These are phyloP conservation scores for Aspergillus thermomutatus DNA, from an alignment of 2,329 filamentous ascomycete species.

Conservation along the genomic window DNA sequence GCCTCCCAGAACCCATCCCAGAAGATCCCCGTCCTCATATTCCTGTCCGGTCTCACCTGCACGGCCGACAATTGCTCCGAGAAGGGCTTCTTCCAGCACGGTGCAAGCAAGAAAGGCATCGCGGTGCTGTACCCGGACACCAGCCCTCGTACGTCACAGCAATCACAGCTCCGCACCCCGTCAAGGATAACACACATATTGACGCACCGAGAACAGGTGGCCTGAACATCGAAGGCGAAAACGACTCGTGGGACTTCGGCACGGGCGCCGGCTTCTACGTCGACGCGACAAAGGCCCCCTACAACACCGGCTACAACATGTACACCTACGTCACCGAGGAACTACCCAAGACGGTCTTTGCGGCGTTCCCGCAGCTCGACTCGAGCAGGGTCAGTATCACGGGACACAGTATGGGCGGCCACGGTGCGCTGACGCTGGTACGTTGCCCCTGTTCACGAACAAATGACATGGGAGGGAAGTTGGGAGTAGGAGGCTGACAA, in stretches of 20 bases:
- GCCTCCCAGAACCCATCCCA: conserved; percentile 51
- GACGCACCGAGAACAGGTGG: conserved; percentile 53
- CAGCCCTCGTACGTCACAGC: conserved; percentile 64
- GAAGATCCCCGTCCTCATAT: conserved; percentile 83
- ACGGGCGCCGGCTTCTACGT: conserved; percentile 92
- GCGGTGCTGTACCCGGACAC: conserved; percentile 96
- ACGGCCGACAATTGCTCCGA: conserved; percentile 76
- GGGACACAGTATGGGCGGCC: conserved; percentile 96
- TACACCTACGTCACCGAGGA: conserved; percentile 88
- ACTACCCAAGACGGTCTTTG: conserved; percentile 74
- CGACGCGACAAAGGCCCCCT: conserved; percentile 75
- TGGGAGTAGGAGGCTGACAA: neutral
- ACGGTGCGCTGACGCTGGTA: conserved; percentile 85
- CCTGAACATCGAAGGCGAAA: conserved; percentile 74
- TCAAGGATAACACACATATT: neutral
- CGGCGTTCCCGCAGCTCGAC: conserved; percentile 70
- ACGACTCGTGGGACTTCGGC: conserved; percentile 89
- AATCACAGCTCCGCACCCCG: neutral
- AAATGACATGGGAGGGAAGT: too few species aligned
- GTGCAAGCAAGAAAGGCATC: conserved; percentile 74
- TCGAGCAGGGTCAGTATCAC: conserved; percentile 71
- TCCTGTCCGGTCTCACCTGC: conserved; percentile 91
- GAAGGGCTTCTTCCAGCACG: conserved; percentile 86
- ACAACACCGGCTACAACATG: conserved; percentile 81
- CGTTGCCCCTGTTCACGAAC: too few species aligned